Percentiles rank a stretch among this genome's conserved stretches.
These are phyloP conservation scores for Setaria viridis DNA, from an alignment of 202 grass and related monocot genomes.

Conservation along the genomic window DNA sequence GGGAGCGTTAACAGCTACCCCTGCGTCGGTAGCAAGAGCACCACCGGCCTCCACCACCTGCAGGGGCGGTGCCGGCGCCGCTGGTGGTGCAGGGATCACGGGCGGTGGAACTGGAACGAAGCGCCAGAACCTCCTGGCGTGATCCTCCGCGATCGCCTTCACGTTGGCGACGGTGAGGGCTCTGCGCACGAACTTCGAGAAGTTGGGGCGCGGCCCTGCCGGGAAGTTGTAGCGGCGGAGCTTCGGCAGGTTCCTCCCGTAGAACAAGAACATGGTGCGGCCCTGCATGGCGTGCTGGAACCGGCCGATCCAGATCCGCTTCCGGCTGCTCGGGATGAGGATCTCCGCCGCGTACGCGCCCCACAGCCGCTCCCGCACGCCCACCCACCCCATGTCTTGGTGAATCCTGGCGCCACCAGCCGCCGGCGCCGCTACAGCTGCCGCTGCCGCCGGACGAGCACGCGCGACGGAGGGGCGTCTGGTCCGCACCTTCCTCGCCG, in stretches of 20 bases:
- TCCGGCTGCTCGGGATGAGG: conserved; percentile 43
- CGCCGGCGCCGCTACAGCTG: too few species aligned
- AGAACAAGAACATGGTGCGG: conserved; percentile 61
- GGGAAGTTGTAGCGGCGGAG: conserved; percentile 51
- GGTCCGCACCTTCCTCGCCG: too few species aligned
- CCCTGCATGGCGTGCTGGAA: conserved; percentile 46
- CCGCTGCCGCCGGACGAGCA: too few species aligned
- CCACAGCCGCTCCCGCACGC: conserved; percentile 52
- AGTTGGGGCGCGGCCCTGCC: conserved; percentile 18
- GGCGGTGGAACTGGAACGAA: neutral
- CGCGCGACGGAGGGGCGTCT: too few species aligned
- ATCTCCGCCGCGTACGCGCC: conserved; percentile 70
- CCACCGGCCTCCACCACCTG: neutral
- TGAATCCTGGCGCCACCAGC: too few species aligned
- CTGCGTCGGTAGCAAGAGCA: neutral
- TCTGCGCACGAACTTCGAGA: conserved; percentile 6
- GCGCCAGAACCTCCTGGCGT: neutral
- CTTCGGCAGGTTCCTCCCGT: conserved; percentile 19
- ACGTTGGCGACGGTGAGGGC: conserved; percentile 15
- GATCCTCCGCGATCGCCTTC: conserved; percentile 40
- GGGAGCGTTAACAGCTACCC: neutral
- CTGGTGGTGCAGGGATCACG: neutral
- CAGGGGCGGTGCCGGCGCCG: neutral
- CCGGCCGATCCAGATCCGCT: conserved; percentile 61
- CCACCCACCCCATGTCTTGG: conserved; percentile 27